Evolutionary conservation across 208 protist genomes (phyloP).

Genomic region (Trypanosoma grayi): DNA sequence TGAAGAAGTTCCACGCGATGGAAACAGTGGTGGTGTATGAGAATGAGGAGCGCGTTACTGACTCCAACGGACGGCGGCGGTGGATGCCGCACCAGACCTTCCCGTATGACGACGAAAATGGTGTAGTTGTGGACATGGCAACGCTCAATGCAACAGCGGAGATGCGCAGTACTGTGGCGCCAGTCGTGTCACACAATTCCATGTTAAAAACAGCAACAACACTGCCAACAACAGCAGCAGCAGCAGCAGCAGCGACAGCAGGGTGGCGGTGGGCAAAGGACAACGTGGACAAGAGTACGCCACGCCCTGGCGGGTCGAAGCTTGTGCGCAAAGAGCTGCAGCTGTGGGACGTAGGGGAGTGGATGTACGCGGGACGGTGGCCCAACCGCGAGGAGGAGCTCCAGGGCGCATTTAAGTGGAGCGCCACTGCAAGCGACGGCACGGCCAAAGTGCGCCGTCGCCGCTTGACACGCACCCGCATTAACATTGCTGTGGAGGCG

Average conservation of each 20-base stretch:
- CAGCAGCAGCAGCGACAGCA: not conserved
- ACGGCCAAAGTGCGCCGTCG: slow-evolving; percentile 40
- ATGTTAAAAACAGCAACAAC: not conserved
- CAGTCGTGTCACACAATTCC: not conserved
- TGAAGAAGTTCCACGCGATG: slow-evolving; percentile 27
- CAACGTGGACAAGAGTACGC: not conserved
- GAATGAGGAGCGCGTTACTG: slow-evolving; percentile 39
- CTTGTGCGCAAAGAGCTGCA: slow-evolving; percentile 43
- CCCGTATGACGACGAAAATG: slow-evolving; percentile 50
- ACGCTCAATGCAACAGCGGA: slow-evolving; percentile 30
- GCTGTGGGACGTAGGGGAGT: slow-evolving; percentile 56
- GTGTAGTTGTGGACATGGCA: slow-evolving; percentile 41
- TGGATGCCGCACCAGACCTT: slow-evolving; percentile 60
- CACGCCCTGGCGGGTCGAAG: slow-evolving; percentile 12
- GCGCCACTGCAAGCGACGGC: slow-evolving; percentile 3
- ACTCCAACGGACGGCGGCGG: slow-evolving; percentile 12
- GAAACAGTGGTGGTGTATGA: slow-evolving; percentile 42
- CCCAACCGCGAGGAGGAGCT: slow-evolving; percentile 31
- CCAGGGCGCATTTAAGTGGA: slow-evolving; percentile 33
- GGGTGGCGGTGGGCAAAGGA: slow-evolving; percentile 53
- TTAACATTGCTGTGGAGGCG: slow-evolving; percentile 36
- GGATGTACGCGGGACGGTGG: slow-evolving; percentile 63
- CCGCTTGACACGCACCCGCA: slow-evolving; percentile 34
- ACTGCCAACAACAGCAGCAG: not conserved
- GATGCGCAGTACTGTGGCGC: not conserved